A percentile compares a stretch with the other conserved stretches of the same genome.
These are phyloP conservation scores for Puccinia coronata DNA, from an alignment of 1,284 basidiomycete genomes.

Conservation along the genomic window DNA sequence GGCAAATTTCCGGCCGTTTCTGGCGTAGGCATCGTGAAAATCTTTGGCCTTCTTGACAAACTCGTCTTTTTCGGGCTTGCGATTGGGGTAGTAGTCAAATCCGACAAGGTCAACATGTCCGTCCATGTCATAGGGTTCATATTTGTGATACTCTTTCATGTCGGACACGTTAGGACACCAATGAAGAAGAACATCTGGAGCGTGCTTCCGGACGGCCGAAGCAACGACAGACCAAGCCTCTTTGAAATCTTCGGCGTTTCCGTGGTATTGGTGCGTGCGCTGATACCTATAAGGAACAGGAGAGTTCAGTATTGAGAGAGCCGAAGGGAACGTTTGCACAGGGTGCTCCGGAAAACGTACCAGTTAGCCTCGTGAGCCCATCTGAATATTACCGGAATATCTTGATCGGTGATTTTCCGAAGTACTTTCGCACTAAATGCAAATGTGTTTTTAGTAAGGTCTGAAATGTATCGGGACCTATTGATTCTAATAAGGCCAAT, in stretches of 20 bases:
- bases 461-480: neutral
- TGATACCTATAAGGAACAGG: slow-evolving; percentile 53
- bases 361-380: slow-evolving; percentile 56
- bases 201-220: slow-evolving; percentile 54
- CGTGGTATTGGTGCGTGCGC: slow-evolving; percentile 47
- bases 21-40: slow-evolving; percentile 58
- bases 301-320: neutral
- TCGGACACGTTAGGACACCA: slow-evolving; percentile 54
- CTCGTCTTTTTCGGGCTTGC: slow-evolving; percentile 43
- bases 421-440: slow-evolving; percentile 54
- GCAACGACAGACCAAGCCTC: slow-evolving; percentile 58
- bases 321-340: neutral
- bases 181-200: slow-evolving; percentile 54
- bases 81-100: slow-evolving; percentile 57
- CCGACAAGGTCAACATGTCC: slow-evolving; percentile 57
- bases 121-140: slow-evolving; percentile 55
- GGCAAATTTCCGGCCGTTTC: slow-evolving; percentile 55
- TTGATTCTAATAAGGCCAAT: too few relatives aligned
- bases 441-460: neutral
- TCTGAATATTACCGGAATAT: slow-evolving; percentile 58
- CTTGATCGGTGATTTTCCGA: slow-evolving; percentile 59
- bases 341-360: neutral
- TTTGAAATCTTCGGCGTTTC: slow-evolving; percentile 56
- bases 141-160: slow-evolving; percentile 54
- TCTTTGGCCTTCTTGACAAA: slow-evolving; percentile 56